Percentiles rank a stretch among this genome's conserved stretches.
Evolutionary conservation across 805 yeast species (phyloP).

Genomic region (Hanseniaspora singularis): DNA sequence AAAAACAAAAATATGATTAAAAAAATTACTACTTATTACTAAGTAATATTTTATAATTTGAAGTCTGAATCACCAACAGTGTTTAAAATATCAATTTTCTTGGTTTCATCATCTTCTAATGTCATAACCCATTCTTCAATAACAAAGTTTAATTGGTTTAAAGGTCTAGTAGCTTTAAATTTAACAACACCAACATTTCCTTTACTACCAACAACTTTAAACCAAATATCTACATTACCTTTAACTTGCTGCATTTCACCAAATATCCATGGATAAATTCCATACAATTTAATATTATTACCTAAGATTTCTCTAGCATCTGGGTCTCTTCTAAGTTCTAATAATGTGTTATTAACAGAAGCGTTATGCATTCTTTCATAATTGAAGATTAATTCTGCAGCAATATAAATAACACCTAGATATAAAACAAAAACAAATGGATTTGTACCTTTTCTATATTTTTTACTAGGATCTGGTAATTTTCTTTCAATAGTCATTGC

Average conservation of each 20-base stretch:
- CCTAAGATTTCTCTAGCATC: constrained; percentile 56
- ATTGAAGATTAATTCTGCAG: constrained; percentile 64
- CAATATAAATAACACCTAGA: constrained; percentile 40
- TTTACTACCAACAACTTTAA: constrained; percentile 57
- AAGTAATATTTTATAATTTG: constrained; percentile 6
- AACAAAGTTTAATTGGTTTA: constrained; percentile 43
- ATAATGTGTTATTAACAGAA: constrained; percentile 72
- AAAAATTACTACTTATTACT: background rate
- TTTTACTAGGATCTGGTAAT: constrained; percentile 55
- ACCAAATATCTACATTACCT: constrained; percentile 65
- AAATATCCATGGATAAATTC: constrained; percentile 71
- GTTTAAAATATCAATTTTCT: constrained; percentile 31
- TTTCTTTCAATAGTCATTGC: constrained; percentile 54
- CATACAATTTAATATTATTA: constrained; percentile 57
- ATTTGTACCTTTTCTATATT: constrained; percentile 32
- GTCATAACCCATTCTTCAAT: constrained; percentile 54
- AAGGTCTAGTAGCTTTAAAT: constrained; percentile 60
- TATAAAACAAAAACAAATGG: constrained; percentile 44
- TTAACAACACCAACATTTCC: constrained; percentile 41
- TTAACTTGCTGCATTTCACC: constrained; percentile 76
- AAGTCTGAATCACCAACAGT: constrained; percentile 33
- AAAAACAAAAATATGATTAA: no score
- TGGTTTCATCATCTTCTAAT: constrained; percentile 36
- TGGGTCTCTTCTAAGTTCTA: constrained; percentile 67
- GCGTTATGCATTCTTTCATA: constrained; percentile 90